Base-by-base conservation (phyloP, 176 grass and related monocot genomes). In the Bothriochloa decipiens region DNA sequence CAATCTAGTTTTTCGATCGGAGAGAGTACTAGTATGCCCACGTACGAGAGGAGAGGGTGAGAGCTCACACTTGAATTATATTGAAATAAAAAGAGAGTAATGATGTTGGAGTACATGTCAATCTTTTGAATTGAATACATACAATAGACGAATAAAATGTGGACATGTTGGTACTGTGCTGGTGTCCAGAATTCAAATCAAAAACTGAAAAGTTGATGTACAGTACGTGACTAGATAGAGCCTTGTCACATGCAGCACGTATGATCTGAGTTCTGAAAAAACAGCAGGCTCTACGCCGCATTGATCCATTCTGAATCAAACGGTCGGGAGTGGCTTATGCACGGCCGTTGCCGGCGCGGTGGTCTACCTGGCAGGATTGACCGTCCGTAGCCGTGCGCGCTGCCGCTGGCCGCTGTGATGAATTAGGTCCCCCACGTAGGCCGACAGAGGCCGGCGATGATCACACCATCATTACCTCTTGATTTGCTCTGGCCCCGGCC, bases 401-500 rank as follows among this genome's bases (percentile, higher is more conserved):
- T 14, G 27, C 64, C 0, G 1, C 29, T 32, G 29, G 17, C 17
- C 6, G 49, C 49, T 52, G 49, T 15, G 17, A 47, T 39, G 37
- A 14, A 27, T 75, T 85, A 16, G 83, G 65, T 27, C 45, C 40
- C 67, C 83, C 79, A 32, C 50, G 32, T 87, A 77, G 23, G 23
- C 87, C 84, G 81, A 89, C 81, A 87, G 29, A 84, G 53, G 63
- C 68, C 81, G 69, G 55, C 45, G 72, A 87, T 87, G 83, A 82
- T 72, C 66, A 80, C 80, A 74, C 80, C 89, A 90, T 88, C 82
- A 90, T 93, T 91, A 87, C 91, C 75, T 86, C 75, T 63, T 90
- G 82, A 91, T 93, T 93, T 87, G 86, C 74, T 49, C 67, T 61
- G 77, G 35, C 22, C 61, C 26, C 17, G 18, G 18, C 22, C 57